Base-by-base conservation (phyloP, 768 basidiomycete genomes). In the Boletus coccyginus region DNA sequence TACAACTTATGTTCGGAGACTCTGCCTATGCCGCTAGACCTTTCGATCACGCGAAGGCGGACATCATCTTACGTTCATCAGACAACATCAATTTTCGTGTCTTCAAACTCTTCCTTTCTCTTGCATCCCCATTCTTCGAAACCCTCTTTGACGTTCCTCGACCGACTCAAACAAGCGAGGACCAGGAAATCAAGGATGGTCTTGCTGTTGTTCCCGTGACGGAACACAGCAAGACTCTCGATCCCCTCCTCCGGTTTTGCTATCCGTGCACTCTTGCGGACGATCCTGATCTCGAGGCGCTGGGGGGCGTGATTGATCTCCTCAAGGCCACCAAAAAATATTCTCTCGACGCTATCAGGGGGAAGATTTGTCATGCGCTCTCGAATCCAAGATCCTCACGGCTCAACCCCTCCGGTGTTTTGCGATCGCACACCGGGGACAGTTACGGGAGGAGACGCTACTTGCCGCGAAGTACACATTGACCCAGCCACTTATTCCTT, bases 91-190 rank as follows among this genome's bases (percentile, higher is more conserved):
- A 75, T 46, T 61, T 75, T 35, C 66, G 59, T 6, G 58, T 74
- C 16, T 59, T 58, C 44, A 58, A 38, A 14, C 53, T 65, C 21
- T 68, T 75, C 35, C 68, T 75, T 16, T 62, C 66, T 16, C 62
- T 70, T 57, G 44, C 49, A 16, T 59, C 57, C 38, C 49, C 71
- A 0, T 62, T 75, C 50, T 78, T 75, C 46, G 57, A 66, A 21
- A 57, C 62, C 24, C 70, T 77, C 60, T 72, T 76, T 47, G 50
- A 53, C 14, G 55, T 72, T 1, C 68, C 69, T 0, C 67, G 73
- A 39, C 61, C 70, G 1, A 17, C 38, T 2, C 24, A 59, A 42
- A 58, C 10, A 7, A 45, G 9, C 5, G 38, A 42, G 4, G 60
- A 61, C 11, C 62, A 58, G 46, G 58, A 58, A 13, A 47, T 21